Base-by-base conservation (phyloP, 2,329 filamentous ascomycete species). In the Botrytis hyacinthi region DNA sequence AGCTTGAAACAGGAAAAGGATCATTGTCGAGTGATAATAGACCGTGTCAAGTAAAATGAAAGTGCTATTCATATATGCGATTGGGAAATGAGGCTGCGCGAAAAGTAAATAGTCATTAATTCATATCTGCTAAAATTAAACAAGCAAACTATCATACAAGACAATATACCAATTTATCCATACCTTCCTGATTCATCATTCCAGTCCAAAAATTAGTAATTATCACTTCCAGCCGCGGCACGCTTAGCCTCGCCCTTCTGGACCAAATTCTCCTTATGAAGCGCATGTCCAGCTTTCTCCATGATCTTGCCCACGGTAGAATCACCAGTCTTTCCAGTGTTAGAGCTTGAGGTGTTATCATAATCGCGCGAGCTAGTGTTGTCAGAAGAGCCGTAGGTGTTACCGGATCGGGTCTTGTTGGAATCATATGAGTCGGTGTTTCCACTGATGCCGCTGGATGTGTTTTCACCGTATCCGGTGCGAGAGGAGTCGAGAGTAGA, bases 221-320 rank as follows among this genome's bases (percentile, higher is more conserved):
- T 22, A 7, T 69, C 48, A 26, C 76, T 76, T 8, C 81, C 82
- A 59, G 81, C 80, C 26, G 78, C 81, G 74, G 85, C 84, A 70
- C 87, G 84, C 85, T 86, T 88, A 77, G 81, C 82, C 12, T 81
- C 80, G 6, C 88, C 88, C 81, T 86, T 87, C 76, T 85, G 80
- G 72, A 82, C 82, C 20, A 89, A 73, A 61, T 81, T 82, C 26
- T 85, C 82, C 76, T 83, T 88, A 71, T 85, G 81, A 75, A 90
- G 77, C 68, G 86, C 77, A 20, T 81, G 80, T 14, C 88, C 87
- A 9, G 85, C 86, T 83, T 89, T 90, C 82, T 91, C 87, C 80
- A 90, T 82, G 37, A 90, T 73, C 81, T 88, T 89, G 65, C 88
- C 88, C 35, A 88, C 71, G 26, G 84, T 85, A 68, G 71, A 74